These are phyloP conservation scores for Mycena crocata DNA, from an alignment of 768 basidiomycete species.

Conservation along the genomic window DNA sequence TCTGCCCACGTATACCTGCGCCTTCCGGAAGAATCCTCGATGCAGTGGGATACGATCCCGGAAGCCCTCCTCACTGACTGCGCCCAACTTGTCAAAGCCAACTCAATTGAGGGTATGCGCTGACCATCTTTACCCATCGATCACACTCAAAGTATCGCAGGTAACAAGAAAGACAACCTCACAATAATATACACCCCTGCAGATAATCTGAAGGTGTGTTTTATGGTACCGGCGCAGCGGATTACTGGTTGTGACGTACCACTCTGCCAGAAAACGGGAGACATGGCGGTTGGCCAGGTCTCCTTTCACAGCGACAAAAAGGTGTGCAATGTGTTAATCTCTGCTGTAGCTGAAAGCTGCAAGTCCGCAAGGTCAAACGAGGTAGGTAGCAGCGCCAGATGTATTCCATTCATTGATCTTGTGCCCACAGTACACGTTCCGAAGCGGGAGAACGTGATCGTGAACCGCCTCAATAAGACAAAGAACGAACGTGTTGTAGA, in stretches of 20 bases:
- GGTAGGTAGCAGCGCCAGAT: slow-evolving; percentile 51
- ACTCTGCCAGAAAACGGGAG: slow-evolving; percentile 86
- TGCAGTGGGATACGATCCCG: slow-evolving; percentile 92
- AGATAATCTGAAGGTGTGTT: slow-evolving; percentile 86
- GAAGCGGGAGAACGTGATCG: slow-evolving; percentile 87
- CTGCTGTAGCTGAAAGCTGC: neutral
- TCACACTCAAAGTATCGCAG: slow-evolving; percentile 51
- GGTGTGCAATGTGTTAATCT: slow-evolving; percentile 56
- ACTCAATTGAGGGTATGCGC: slow-evolving; percentile 89
- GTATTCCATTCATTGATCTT: slow-evolving; percentile 1
- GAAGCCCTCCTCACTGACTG: slow-evolving; percentile 82
- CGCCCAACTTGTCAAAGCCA: slow-evolving; percentile 96
- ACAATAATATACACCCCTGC: slow-evolving; percentile 96
- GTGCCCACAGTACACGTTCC: slow-evolving; percentile 78
- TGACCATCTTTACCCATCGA: neutral
- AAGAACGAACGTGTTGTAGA: slow-evolving; percentile 87
- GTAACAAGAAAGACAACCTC: slow-evolving; percentile 95
- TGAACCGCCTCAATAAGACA: slow-evolving; percentile 95
- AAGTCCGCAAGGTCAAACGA: slow-evolving; percentile 76
- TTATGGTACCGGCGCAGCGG: neutral
- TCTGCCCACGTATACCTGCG: slow-evolving; percentile 98
- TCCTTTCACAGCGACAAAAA: slow-evolving; percentile 93
- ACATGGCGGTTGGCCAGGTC: slow-evolving; percentile 97
- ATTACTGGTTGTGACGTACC: neutral
- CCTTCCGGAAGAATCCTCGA: slow-evolving; percentile 69